Evolutionary conservation across 768 basidiomycete species (phyloP), one percentile per base, ranked within the genome.

Genomic region (Amanita muscaria): DNA sequence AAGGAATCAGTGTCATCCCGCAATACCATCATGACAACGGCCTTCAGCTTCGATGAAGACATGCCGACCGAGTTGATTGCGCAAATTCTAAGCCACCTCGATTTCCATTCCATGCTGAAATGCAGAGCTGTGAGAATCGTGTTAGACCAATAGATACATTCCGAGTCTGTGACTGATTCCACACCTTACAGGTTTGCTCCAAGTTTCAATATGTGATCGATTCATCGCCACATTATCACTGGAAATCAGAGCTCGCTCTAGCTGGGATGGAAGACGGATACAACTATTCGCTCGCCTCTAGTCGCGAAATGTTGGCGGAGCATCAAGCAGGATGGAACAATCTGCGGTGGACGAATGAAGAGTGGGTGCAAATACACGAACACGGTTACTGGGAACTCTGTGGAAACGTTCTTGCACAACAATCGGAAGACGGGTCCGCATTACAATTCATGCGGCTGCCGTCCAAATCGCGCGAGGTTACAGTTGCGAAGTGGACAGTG

Each of bases 301-400:
- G 49, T 23, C 42, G 48, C 15, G 23, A 27, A 25, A 39, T 42
- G 31, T 36, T 53, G 25, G 15, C 25, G n/a, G 27, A 15, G 16
- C 47, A 53, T 44, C 53, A 47, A 41, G 29, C 12, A 12, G 48
- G 44, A 18, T 53, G 53, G 53, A 60, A 61, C 19, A 33, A 59
- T 15, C 44, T 72, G 19, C 49, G 50, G 25, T 73, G 67, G 66
- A 58, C 57, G 9, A 41, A 57, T 21, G 51, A 59, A 24, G 45
- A 51, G 16, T 53, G 54, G 14, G 48, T 76, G 24, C 59, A 56
- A 3, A 74, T 77, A 70, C 42, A 55, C 22, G 47, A 49, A 2
- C 74, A 74, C 23, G 61, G 61, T 15, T 51, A 75, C 4, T 80
- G 79, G 68, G 79, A 81, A 51, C 65, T 81, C 0, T 79, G 66